Evolutionary conservation across 441 rosid genomes (phyloP), one percentile per base, ranked within the genome.

Genomic region (Metrosideros polymorpha): DNA sequence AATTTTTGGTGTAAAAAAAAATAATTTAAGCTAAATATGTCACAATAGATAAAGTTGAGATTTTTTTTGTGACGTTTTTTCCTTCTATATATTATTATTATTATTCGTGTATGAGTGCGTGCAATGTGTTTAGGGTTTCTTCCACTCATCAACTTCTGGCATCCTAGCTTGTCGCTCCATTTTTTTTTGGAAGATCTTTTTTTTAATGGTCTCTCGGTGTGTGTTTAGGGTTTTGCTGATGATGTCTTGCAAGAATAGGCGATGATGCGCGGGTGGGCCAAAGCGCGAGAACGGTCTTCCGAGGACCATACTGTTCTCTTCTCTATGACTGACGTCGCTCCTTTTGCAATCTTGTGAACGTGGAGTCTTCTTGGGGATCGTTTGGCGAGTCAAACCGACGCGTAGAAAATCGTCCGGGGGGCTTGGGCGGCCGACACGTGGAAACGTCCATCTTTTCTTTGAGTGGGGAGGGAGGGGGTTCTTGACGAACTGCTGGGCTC

Each of bases 111-210:
- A 63, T 17, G 77, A 29, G 56, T 49, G 77, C 30, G 45, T 55
- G 9, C 35, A 32, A 43, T 56, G 45, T 39, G 83, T 32, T 89
- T 87, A 83, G 90, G 90, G 89, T 92, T 92, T 92, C 95, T 94
- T 93, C 90, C 93, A 91, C 94, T 90, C 95, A 89, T 92, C 85
- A 91, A 89, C 88, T 89, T 6, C 79, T 6, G 79, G 49, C 47
- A 7, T 25, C n/a, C 45, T 39, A 25, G 47, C 79, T 39, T 39
- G 43, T 54, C 45, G 43, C 45, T 24, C 7, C 53, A 4, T 7
- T 19, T 55, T 27, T 55, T 61, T n/a, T 22, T 12, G n/a, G 3
- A 39, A 22, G 84, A n/a, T 19, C 12, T n/a, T 42, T 49, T 50
- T 13, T 42, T 6, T 7, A 9, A 6, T 53, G 57, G 3, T 18